Evolutionary conservation across 805 yeast species (phyloP).

Genomic region (Candida taoyuanica): DNA sequence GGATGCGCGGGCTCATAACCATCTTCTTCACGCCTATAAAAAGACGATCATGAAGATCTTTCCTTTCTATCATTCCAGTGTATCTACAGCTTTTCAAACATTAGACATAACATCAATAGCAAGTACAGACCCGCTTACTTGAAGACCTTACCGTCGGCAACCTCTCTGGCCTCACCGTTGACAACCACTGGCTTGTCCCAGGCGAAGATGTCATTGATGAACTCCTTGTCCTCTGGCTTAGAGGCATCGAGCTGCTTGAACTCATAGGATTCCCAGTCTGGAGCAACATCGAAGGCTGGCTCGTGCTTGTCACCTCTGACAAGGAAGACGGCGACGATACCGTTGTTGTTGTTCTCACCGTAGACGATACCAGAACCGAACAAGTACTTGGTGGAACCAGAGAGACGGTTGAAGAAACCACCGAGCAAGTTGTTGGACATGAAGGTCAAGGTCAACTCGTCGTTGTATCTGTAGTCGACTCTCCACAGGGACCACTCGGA

Average conservation of each 20-base stretch:
- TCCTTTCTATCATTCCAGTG: no score
- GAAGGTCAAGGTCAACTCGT: constrained; percentile 92
- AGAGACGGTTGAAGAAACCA: constrained; percentile 94
- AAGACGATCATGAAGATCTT: no score
- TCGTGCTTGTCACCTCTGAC: constrained; percentile 88
- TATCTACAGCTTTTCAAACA: background rate
- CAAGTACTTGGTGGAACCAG: constrained; percentile 88
- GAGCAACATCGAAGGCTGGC: constrained; percentile 97
- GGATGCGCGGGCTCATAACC: no score
- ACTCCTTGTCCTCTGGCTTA: constrained; percentile 70
- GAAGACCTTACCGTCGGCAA: constrained; percentile 97
- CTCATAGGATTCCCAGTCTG: constrained; percentile 95
- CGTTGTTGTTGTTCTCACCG: constrained; percentile 98
- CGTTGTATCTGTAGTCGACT: constrained; percentile 96
- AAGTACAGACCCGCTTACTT: constrained; percentile 46
- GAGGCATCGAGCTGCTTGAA: constrained; percentile 80
- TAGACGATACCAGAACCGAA: constrained; percentile 92
- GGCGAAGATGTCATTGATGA: constrained; percentile 89
- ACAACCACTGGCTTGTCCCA: constrained; percentile 92
- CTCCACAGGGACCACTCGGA: constrained; percentile 93
- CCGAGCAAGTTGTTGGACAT: constrained; percentile 98
- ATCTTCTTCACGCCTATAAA: no score
- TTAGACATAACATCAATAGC: constrained; percentile 2
- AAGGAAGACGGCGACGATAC: constrained; percentile 91
- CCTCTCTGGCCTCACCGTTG: constrained; percentile 78